Base-by-base conservation (phyloP, 2,329 filamentous ascomycete species). In the Alternaria consortialis region DNA sequence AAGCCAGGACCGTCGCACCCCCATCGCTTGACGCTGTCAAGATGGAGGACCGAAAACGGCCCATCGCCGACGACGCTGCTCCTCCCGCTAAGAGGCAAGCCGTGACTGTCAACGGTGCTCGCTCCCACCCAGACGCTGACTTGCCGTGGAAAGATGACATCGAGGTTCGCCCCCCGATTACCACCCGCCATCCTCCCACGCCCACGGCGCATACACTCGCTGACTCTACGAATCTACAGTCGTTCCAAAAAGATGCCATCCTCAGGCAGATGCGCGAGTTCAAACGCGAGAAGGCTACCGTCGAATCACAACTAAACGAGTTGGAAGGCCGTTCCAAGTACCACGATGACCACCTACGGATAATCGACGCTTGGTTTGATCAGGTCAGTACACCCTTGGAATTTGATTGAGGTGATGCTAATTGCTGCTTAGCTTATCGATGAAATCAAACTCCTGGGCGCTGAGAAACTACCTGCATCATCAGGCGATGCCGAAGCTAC, bases 11-110 rank as follows among this genome's bases (percentile, higher is more conserved):
- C 82, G 85, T 90, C 81, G 86, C 90, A 85, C 88, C 89, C 87
- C 88, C 91, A 85, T 90, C 92, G 84, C 81, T 86, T 80, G 89
- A 89, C 86, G 86, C 92, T 83, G 85, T 89, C 85, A 97, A 95
- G 88, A 99, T 98, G 94, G 95, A 99, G 87, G 95, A 98, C 85
- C 93, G 95, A 88, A 99, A 99, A 88, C 90, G 95, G 88, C 91
- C 93, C 77, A 92, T 93, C 77, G 87, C 91, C 81, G 91, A 95
- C 80, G 93, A 97, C 71, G 84, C 92, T 76, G 91, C 91, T 68
- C 94, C 94, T 69, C 94, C 94, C 23, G 91, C 89, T 77, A 99
- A 98, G 86, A 91, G 93, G 81, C 91, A 97, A 80, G 92, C 93
- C 57, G 71, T 78, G 62, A 69, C 72, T 53, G 87, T 94, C 68